Conservation (phyloP, 805 yeast species). For the Groenewaldozyma salmanticensis region DNA sequence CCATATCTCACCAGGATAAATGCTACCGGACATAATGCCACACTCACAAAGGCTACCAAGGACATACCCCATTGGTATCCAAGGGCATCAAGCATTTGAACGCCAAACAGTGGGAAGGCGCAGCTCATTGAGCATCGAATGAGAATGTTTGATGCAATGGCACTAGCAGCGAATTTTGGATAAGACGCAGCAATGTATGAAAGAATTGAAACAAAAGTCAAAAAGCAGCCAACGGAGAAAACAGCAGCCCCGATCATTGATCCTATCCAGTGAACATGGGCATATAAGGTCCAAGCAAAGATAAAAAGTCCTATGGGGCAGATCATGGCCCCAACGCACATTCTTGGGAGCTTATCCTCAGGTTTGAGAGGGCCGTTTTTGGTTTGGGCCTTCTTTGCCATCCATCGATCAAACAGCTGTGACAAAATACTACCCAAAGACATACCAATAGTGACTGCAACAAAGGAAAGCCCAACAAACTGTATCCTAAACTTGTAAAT, state of each 20-base stretch:
- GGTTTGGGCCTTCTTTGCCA: constrained; percentile 32
- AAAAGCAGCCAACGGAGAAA: constrained; percentile 29
- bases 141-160: constrained; percentile 80
- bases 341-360: constrained; percentile 39
- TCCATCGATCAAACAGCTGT: constrained; percentile 6
- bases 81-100: constrained; percentile 68
- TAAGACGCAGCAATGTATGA: constrained; percentile 21
- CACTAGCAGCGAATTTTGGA: constrained; percentile 63
- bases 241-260: constrained; percentile 54
- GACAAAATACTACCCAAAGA: constrained; percentile 37
- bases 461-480: constrained; percentile 49
- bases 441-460: constrained; percentile 58
- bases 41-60: constrained; percentile 41
- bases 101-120: constrained; percentile 75
- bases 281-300: constrained; percentile 43
- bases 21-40: constrained; percentile 40
- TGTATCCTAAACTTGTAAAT: constrained; percentile 41
- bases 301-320: constrained; percentile 41
- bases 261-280: constrained; percentile 39
- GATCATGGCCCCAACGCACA: constrained; percentile 40
- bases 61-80: constrained; percentile 71
- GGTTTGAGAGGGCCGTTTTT: constrained; percentile 36
- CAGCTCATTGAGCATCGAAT: constrained; percentile 66
- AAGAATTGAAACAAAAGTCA: constrained; percentile 29
- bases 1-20: constrained; percentile 37